Conservation (phyloP, 2,329 filamentous ascomycete species). For the Venturia aucupariae region DNA sequence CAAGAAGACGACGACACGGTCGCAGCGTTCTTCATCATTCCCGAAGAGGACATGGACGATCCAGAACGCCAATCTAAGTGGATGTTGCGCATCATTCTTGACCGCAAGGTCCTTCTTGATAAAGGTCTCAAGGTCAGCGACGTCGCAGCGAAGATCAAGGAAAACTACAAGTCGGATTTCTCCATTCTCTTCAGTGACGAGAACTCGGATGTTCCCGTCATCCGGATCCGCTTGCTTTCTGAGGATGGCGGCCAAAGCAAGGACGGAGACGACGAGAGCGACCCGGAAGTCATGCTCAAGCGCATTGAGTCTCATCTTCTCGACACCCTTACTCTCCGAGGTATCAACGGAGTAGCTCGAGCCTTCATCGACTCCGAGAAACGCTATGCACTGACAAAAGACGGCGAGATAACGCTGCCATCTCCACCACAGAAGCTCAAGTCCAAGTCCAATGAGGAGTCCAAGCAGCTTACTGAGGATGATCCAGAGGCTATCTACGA, state of each 20-base stretch:
- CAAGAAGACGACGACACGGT: slow-evolving; percentile 87
- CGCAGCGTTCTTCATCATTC: slow-evolving; percentile 92
- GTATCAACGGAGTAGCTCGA: slow-evolving; percentile 78
- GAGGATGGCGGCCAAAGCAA: slow-evolving; percentile 37
- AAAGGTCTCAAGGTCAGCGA: slow-evolving; percentile 88
- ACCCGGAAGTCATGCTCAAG: slow-evolving; percentile 90
- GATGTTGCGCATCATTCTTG: slow-evolving; percentile 87
- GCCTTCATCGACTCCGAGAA: slow-evolving; percentile 66
- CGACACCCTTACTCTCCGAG: slow-evolving; percentile 82
- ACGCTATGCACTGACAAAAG: background rate
- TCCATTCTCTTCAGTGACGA: slow-evolving; percentile 96
- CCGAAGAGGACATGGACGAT: slow-evolving; percentile 65
- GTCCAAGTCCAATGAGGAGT: slow-evolving; percentile 53
- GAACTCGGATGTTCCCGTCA: slow-evolving; percentile 90
- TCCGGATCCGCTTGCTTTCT: slow-evolving; percentile 77
- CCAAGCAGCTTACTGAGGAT: background rate
- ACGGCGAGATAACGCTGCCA: background rate
- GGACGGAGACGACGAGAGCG: slow-evolving; percentile 61
- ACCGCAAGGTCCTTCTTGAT: slow-evolving; percentile 89
- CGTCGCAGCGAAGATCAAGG: slow-evolving; percentile 81
- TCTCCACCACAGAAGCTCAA: background rate
- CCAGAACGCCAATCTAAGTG: slow-evolving; percentile 71
- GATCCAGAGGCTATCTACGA: slow-evolving; percentile 28
- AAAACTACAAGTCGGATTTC: slow-evolving; percentile 74
- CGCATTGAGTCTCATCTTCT: slow-evolving; percentile 84